phyloP scores from a whole-genome alignment of 257 asterid genomes.

The Solanum stenotomum region DNA sequence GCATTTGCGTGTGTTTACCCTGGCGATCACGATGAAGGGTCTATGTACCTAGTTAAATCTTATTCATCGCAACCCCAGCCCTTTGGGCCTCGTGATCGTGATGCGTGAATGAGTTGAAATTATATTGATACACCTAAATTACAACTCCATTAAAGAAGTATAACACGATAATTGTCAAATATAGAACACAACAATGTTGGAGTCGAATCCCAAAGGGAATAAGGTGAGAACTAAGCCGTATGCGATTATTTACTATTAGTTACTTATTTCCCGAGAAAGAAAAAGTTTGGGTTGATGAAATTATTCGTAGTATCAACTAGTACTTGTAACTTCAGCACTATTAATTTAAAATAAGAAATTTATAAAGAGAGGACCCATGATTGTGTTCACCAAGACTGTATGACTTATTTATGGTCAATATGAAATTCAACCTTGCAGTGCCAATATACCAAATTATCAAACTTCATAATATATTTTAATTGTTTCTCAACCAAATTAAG shows the following conservation, averaged over 20 bases:
- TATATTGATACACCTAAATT: not conserved
- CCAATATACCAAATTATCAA: not conserved
- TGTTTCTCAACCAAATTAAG: not conserved
- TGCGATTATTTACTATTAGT: not conserved
- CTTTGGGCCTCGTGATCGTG: not conserved
- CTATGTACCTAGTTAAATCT: not conserved
- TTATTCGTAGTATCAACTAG: not conserved
- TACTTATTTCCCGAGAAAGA: not conserved
- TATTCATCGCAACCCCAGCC: not conserved
- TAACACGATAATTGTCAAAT: not conserved
- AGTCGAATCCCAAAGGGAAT: not conserved
- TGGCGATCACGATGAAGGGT: not conserved
- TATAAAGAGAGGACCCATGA: not conserved
- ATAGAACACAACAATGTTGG: not conserved
- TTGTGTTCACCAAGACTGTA: not conserved
- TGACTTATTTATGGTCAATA: not conserved
- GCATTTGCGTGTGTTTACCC: not conserved
- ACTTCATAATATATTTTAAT: not conserved
- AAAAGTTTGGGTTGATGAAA: too few relatives aligned
- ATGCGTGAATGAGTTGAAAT: not conserved
- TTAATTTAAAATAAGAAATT: not conserved
- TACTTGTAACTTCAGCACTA: not conserved
- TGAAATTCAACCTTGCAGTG: not conserved
- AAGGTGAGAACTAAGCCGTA: not conserved
- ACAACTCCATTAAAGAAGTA: not conserved